Evolutionary conservation across 1,284 basidiomycete genomes (phyloP).

Genomic region (Waitea zeae): DNA sequence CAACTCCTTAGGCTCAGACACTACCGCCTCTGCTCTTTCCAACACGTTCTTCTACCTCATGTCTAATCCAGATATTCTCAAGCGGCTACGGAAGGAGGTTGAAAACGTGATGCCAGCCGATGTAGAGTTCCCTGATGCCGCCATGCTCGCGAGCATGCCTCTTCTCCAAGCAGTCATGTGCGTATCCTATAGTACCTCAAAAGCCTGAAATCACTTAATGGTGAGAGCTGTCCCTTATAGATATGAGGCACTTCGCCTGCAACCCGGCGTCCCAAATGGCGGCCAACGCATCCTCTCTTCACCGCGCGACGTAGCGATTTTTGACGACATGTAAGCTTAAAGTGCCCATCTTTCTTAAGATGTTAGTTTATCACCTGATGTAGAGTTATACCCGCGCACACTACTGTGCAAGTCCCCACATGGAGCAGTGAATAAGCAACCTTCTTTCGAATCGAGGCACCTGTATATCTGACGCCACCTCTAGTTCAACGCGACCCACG

Average conservation of each 20-base stretch:
- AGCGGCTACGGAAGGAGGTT: constrained; percentile 12
- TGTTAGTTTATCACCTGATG: neutral
- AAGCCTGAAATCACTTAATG: no score
- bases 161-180: constrained; percentile 22
- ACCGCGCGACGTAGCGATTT: neutral
- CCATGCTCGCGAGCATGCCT: constrained; percentile 12
- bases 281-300: constrained; percentile 1
- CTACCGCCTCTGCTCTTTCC: constrained; percentile 8
- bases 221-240: constrained; percentile 2
- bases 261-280: constrained; percentile 8
- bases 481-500: constrained; percentile 15
- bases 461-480: neutral
- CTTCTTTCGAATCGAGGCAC: no score
- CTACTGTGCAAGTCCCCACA: neutral
- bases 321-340: no score
- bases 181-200: constrained; percentile 6
- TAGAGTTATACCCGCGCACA: no score
- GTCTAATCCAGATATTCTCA: constrained; percentile 9
- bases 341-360: no score
- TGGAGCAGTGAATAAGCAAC: neutral
- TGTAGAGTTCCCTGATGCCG: constrained; percentile 13
- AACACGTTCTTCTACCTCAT: constrained; percentile 5
- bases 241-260: constrained; percentile 10
- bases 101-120: constrained; percentile 11
- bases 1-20: constrained; percentile 14